A percentile compares a stretch with the other conserved stretches of the same genome.
Evolutionary conservation across 176 grass and related monocot species (phyloP).

Genomic region (Lolium rigidum): DNA sequence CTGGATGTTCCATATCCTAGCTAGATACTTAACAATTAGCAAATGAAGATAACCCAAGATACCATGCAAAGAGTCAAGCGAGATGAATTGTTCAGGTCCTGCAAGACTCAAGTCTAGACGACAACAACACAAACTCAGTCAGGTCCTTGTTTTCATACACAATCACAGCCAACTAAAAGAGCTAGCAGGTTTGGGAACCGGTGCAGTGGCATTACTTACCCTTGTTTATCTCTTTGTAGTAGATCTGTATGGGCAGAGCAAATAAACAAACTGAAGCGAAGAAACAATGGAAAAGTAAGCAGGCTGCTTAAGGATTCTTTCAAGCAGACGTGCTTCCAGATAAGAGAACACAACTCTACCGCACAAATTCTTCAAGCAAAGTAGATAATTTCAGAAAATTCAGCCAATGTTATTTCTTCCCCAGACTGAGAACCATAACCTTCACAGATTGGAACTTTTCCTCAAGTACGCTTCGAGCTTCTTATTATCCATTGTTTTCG

Average conservation of each 20-base stretch:
- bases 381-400: slow-evolving; percentile 1
- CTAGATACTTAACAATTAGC: neutral
- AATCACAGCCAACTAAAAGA: too few relatives aligned
- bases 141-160: neutral
- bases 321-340: neutral
- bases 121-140: neutral
- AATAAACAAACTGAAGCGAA: too few relatives aligned
- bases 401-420: neutral
- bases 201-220: too few relatives aligned
- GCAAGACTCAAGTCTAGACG: neutral
- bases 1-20: too few relatives aligned
- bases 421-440: neutral
- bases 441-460: neutral
- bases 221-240: too few relatives aligned
- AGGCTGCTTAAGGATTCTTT: neutral
- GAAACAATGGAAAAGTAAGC: neutral
- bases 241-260: too few relatives aligned
- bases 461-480: neutral
- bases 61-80: neutral
- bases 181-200: neutral
- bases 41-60: neutral
- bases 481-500: neutral
- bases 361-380: neutral
- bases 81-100: neutral
- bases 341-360: neutral